phyloP scores from a whole-genome alignment of 2,329 filamentous ascomycete species.

The Phoma sp. region DNA sequence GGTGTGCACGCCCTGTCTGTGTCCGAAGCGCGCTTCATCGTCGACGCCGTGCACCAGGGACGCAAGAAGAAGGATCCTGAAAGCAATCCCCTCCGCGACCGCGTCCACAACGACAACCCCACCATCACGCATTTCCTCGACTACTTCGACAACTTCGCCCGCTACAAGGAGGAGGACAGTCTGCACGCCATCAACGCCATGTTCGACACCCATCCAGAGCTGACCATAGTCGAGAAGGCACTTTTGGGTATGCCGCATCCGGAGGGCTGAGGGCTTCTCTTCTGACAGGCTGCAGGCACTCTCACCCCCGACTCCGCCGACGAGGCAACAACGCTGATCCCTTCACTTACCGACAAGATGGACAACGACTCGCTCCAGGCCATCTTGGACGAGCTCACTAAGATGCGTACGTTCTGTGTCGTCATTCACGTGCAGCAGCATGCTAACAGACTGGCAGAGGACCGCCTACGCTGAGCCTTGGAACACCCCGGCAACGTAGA shows the following conservation, averaged over 20 bases:
- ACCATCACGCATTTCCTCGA: constrained; percentile 87
- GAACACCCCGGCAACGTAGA: not conserved
- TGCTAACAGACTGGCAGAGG: constrained; percentile 7
- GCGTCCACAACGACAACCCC: constrained; percentile 66
- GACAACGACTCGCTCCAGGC: constrained; percentile 86
- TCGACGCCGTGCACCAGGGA: constrained; percentile 86
- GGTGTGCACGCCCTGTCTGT: constrained; percentile 89
- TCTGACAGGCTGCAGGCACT: constrained; percentile 66
- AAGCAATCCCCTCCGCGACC: constrained; percentile 76
- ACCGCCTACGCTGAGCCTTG: constrained; percentile 9
- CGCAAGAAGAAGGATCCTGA: constrained; percentile 69
- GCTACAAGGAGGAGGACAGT: constrained; percentile 94
- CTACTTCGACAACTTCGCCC: constrained; percentile 92
- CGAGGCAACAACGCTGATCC: constrained; percentile 95
- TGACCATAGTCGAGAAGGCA: constrained; percentile 91
- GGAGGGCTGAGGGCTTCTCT: not conserved
- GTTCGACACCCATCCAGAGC: constrained; percentile 76
- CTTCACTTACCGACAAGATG: constrained; percentile 87
- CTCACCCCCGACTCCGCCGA: constrained; percentile 91
- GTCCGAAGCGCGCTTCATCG: constrained; percentile 88
- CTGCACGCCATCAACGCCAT: constrained; percentile 92
- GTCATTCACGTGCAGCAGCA: not conserved
- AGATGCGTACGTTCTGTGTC: constrained; percentile 62
- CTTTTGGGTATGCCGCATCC: constrained; percentile 71
- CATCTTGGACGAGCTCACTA: constrained; percentile 87